A percentile compares a stretch with the other conserved stretches of the same genome.
phyloP scores from a whole-genome alignment of 208 protist species.

The Tritrichomonas musculus region DNA sequence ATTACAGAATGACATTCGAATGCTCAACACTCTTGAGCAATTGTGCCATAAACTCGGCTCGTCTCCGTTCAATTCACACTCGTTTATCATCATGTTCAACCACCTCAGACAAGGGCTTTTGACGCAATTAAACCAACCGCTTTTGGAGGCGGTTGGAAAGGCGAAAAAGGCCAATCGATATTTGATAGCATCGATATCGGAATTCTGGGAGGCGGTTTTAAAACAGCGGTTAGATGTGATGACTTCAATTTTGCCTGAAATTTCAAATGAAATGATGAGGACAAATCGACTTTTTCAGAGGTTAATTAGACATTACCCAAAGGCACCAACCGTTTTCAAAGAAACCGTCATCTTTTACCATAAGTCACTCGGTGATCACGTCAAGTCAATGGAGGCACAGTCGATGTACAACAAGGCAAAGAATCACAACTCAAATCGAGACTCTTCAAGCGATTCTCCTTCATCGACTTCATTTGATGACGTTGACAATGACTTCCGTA shows the following conservation, averaged over 20 bases:
- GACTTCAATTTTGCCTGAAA: neutral
- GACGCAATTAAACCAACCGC: neutral
- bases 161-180: neutral
- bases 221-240: neutral
- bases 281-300: neutral
- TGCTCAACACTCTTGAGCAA: neutral
- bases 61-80: neutral
- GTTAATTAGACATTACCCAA: neutral
- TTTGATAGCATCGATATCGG: neutral
- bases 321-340: neutral
- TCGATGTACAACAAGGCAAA: neutral
- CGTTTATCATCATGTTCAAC: neutral
- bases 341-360: constrained; percentile 12
- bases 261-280: neutral
- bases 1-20: constrained; percentile 2
- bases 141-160: neutral
- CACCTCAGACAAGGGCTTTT: neutral
- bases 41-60: neutral
- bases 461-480: neutral
- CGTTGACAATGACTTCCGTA: neutral
- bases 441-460: neutral
- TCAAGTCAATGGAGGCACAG: neutral
- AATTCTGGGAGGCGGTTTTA: neutral
- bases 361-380: neutral
- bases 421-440: neutral